Percentiles rank a stretch among this genome's conserved stretches.
phyloP scores from a whole-genome alignment of 352 stramenopile genomes.

The Phytophthora hibernalis region DNA sequence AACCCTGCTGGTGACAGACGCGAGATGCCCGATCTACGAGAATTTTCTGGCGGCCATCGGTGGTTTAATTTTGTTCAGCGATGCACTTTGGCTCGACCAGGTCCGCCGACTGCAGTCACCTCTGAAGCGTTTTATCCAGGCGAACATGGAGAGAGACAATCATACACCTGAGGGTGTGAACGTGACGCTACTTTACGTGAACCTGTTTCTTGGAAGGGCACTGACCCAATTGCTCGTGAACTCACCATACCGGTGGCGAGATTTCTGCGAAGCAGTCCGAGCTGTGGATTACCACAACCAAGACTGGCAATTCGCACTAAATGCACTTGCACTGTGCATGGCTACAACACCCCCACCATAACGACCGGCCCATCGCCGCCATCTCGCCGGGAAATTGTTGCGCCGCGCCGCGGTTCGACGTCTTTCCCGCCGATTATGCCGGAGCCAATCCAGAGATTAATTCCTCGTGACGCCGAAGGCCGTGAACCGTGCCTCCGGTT shows the following conservation, averaged over 20 bases:
- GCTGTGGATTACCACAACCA: slow-evolving; percentile 6
- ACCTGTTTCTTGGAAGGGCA: too few relatives aligned
- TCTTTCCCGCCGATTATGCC: slow-evolving; percentile 1
- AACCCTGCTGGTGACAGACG: background rate
- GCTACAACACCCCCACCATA: background rate
- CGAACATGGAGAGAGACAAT: slow-evolving; percentile 10
- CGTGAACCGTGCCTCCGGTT: slow-evolving; percentile 16
- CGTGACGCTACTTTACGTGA: slow-evolving; percentile 7
- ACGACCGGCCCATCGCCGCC: too few relatives aligned
- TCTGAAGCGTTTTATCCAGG: slow-evolving; percentile 6
- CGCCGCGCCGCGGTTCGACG: background rate
- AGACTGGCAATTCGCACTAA: slow-evolving; percentile 6
- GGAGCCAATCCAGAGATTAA: background rate
- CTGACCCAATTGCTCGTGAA: background rate
- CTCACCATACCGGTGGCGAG: slow-evolving; percentile 5
- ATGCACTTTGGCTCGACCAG: slow-evolving; percentile 11
- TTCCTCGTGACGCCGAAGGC: background rate
- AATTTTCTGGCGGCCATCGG: background rate
- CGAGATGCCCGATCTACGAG: background rate
- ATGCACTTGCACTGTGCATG: slow-evolving; percentile 5
- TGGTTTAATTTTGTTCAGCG: slow-evolving; percentile 1
- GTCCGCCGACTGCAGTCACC: background rate
- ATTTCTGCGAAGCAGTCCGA: background rate
- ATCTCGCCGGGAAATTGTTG: background rate
- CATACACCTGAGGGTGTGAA: slow-evolving; percentile 8